Percentiles rank a stretch among this genome's conserved stretches.
Conservation (phyloP, 805 yeast species). For the Danielozyma ontarioensis region DNA sequence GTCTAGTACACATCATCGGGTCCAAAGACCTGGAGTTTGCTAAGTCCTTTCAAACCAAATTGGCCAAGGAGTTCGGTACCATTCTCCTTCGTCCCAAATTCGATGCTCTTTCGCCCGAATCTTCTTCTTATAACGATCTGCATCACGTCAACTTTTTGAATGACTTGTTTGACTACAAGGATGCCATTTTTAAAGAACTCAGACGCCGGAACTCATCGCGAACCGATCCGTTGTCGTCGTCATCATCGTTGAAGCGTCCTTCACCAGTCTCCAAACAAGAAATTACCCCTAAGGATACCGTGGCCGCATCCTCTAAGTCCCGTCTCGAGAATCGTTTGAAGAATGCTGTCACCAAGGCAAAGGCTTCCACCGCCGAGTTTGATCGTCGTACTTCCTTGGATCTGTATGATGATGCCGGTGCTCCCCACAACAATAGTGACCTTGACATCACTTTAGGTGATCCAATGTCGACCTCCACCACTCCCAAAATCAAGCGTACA, state of each 20-base stretch:
- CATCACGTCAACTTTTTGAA: constrained; percentile 53
- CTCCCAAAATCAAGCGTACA: neutral
- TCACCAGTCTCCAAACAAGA: too few relatives aligned
- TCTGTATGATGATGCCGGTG: neutral
- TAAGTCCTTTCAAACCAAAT: constrained; percentile 35
- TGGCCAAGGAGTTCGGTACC: constrained; percentile 63
- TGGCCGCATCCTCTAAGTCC: constrained; percentile 17
- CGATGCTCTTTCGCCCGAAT: constrained; percentile 16
- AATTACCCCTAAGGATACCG: neutral
- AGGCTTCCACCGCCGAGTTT: neutral
- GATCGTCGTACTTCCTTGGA: neutral
- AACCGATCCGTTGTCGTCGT: neutral
- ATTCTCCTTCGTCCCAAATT: constrained; percentile 52
- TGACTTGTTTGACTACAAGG: constrained; percentile 59
- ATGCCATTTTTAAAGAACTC: constrained; percentile 60
- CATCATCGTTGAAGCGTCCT: neutral
- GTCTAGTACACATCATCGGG: constrained; percentile 50
- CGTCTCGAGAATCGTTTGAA: constrained; percentile 24
- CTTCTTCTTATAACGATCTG: constrained; percentile 42
- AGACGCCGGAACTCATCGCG: constrained; percentile 30
- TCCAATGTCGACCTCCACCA: neutral
- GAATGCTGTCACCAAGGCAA: constrained; percentile 15
- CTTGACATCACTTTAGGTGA: neutral
- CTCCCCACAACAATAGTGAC: neutral
- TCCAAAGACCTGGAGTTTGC: constrained; percentile 32